Conservation (phyloP, 305 asterid genomes). For the Solanum chacoense region DNA sequence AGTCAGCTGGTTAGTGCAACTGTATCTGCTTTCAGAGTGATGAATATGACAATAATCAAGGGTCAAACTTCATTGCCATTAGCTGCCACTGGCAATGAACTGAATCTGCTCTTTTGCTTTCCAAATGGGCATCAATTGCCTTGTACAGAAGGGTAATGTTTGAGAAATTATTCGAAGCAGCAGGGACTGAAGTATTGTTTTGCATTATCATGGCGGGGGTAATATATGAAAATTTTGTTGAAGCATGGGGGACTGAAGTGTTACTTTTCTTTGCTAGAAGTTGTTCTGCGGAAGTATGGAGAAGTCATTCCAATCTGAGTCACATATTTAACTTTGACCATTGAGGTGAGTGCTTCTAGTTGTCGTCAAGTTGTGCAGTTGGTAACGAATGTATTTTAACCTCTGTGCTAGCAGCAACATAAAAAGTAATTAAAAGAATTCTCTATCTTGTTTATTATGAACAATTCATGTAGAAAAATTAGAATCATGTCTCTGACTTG, state of each 20-base stretch:
- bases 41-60: background rate
- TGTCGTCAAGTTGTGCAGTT: background rate
- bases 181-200: background rate
- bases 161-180: background rate
- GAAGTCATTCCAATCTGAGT: background rate
- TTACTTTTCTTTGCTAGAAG: background rate
- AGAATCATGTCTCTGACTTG: background rate
- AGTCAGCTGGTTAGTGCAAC: background rate
- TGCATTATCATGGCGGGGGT: background rate
- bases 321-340: background rate
- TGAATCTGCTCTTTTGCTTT: background rate
- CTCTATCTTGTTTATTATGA: background rate
- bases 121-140: background rate
- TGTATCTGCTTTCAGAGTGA: background rate
- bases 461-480: background rate
- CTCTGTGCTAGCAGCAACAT: background rate
- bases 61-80: background rate
- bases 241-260: background rate
- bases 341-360: background rate
- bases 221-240: background rate
- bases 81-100: background rate
- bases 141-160: background rate
- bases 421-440: background rate
- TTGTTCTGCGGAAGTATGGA: background rate
- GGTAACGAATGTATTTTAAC: background rate